These are phyloP conservation scores for Cladophialophora psammophila DNA, from an alignment of 2,329 filamentous ascomycete species.

Conservation along the genomic window DNA sequence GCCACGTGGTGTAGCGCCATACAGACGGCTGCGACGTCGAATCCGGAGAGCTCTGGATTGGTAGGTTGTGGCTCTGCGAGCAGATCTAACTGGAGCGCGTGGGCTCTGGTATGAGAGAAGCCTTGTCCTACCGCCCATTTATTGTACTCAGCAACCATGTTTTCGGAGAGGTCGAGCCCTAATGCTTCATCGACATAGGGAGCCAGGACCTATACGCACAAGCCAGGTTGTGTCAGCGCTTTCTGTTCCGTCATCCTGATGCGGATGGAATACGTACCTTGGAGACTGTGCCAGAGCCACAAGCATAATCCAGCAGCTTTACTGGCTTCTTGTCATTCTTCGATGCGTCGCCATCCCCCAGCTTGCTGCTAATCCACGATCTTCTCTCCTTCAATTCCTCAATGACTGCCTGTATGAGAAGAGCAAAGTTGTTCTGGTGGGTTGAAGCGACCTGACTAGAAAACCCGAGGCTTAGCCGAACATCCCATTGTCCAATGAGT, in stretches of 20 bases:
- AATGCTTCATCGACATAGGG: slow-evolving; percentile 68
- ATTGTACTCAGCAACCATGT: slow-evolving; percentile 74
- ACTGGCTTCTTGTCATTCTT: slow-evolving; percentile 41
- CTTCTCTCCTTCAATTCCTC: slow-evolving; percentile 4
- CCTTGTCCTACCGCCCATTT: slow-evolving; percentile 60
- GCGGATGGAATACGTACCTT: slow-evolving; percentile 56
- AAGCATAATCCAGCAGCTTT: slow-evolving; percentile 75
- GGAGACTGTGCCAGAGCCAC: slow-evolving; percentile 72
- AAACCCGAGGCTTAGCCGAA: neutral
- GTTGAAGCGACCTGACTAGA: slow-evolving; percentile 5
- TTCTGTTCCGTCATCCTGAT: neutral
- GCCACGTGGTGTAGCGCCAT: slow-evolving; percentile 72
- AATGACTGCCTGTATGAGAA: neutral
- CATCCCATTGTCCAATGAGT: neutral
- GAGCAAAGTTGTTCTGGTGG: slow-evolving; percentile 7
- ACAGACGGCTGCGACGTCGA: slow-evolving; percentile 70
- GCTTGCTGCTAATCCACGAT: neutral
- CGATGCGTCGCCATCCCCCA: neutral
- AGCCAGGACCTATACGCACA: slow-evolving; percentile 56
- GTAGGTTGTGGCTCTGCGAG: slow-evolving; percentile 62
- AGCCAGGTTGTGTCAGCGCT: neutral
- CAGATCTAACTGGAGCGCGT: slow-evolving; percentile 66
- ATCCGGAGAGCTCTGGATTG: slow-evolving; percentile 63
- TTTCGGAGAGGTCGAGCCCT: slow-evolving; percentile 74
- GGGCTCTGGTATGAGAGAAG: slow-evolving; percentile 61